These are phyloP conservation scores for Hypoxylon sp. DNA, from an alignment of 2,329 filamentous ascomycete genomes.

Conservation along the genomic window DNA sequence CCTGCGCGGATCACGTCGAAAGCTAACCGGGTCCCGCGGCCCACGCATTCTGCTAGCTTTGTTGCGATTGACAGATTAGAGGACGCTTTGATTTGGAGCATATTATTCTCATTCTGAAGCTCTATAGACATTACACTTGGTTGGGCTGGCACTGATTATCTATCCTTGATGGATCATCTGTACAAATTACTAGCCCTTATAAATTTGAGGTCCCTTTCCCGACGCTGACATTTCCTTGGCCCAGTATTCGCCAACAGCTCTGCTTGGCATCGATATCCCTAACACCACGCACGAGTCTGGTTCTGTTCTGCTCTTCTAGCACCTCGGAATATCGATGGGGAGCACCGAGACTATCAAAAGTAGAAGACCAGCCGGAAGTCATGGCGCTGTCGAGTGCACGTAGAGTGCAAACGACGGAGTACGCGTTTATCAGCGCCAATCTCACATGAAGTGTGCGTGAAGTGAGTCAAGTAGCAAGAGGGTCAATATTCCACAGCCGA, in stretches of 20 bases:
- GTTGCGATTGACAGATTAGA: not conserved
- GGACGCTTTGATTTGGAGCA: not conserved
- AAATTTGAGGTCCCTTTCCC: no score
- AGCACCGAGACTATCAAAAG: no score
- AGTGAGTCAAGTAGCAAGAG: not conserved
- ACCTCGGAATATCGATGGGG: no score
- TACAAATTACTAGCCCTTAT: no score
- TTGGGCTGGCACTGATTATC: no score
- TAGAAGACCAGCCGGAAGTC: no score
- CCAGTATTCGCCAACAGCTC: no score
- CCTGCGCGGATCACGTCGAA: not conserved
- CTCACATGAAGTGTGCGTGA: constrained; percentile 7
- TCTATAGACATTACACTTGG: not conserved
- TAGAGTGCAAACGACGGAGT: constrained; percentile 58
- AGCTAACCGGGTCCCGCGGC: constrained; percentile 11
- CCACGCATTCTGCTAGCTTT: not conserved
- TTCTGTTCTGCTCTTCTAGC: no score
- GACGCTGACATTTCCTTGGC: no score
- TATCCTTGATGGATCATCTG: no score
- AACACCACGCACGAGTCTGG: no score
- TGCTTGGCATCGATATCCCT: no score
- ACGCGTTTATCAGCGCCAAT: constrained; percentile 44
- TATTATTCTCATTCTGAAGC: not conserved
- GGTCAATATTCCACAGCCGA: not conserved
- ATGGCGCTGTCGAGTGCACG: constrained; percentile 47